These are phyloP conservation scores for Passiflora organensis DNA, from an alignment of 345 rosid genomes.

Conservation along the genomic window DNA sequence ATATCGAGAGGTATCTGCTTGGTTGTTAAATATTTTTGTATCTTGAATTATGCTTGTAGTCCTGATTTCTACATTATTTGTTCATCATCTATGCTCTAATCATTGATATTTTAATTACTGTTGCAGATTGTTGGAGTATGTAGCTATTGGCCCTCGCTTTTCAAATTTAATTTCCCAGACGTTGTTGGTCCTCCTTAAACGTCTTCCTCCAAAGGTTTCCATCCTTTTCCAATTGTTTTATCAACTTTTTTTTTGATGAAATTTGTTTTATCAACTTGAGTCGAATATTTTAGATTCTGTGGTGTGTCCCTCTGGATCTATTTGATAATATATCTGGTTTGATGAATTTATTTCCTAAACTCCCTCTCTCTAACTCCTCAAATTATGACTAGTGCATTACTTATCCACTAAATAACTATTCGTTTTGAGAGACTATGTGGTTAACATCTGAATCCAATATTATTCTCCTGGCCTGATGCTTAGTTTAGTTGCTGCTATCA, in stretches of 20 bases:
- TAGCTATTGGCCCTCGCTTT: conserved; percentile 94
- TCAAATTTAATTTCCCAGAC: conserved; percentile 91
- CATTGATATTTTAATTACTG: conserved; percentile 5
- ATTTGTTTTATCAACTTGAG: not conserved
- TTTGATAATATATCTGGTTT: too few relatives aligned
- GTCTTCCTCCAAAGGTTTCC: conserved; percentile 89
- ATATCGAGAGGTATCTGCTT: conserved; percentile 75
- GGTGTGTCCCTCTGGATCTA: too few relatives aligned
- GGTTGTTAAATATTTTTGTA: not conserved
- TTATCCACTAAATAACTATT: too few relatives aligned
- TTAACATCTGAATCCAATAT: too few relatives aligned
- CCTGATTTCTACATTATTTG: too few relatives aligned
- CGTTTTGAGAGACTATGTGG: too few relatives aligned
- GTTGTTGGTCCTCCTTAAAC: conserved; percentile 80
- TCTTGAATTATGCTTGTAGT: not conserved
- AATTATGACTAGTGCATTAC: too few relatives aligned
- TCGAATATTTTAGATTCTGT: not conserved
- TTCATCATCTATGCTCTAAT: not conserved
- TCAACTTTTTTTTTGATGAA: too few relatives aligned
- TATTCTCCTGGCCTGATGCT: too few relatives aligned
- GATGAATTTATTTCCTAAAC: too few relatives aligned
- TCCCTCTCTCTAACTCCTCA: too few relatives aligned
- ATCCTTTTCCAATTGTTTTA: not conserved
- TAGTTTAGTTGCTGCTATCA: too few relatives aligned
- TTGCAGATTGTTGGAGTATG: conserved; percentile 85